A percentile compares a stretch with the other conserved stretches of the same genome.
Evolutionary conservation across 768 basidiomycete species (phyloP).

Genomic region (Clathrus columnatus): DNA sequence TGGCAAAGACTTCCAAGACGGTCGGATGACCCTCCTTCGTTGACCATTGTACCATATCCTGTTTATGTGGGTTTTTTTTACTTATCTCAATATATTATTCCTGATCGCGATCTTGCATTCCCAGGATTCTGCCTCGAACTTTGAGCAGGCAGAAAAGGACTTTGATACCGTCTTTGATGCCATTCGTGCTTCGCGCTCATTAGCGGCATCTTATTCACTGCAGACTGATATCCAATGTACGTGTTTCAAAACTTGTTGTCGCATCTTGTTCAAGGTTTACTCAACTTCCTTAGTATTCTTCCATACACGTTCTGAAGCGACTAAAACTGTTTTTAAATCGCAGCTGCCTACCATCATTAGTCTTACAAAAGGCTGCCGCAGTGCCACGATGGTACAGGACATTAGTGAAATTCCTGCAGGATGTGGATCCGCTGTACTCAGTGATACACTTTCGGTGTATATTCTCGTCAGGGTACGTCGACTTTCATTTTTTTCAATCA

Average conservation of each 20-base stretch:
- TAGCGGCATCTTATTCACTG: conserved; percentile 84
- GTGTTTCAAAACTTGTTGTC: conserved; percentile 16
- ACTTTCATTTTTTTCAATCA: neutral
- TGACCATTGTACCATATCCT: conserved; percentile 87
- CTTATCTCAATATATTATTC: conserved; percentile 1
- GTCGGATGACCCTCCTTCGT: conserved; percentile 71
- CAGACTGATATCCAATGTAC: conserved; percentile 76
- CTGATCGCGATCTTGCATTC: too few species aligned
- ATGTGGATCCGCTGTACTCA: conserved; percentile 78
- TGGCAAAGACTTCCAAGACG: conserved; percentile 94
- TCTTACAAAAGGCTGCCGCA: conserved; percentile 84
- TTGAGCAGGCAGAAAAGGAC: conserved; percentile 64
- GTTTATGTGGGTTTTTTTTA: conserved; percentile 45
- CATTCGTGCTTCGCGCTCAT: conserved; percentile 70
- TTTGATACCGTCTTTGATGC: conserved; percentile 82
- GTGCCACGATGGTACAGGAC: conserved; percentile 55
- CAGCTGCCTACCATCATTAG: conserved; percentile 70
- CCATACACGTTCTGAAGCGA: conserved; percentile 53
- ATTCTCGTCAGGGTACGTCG: conserved; percentile 72
- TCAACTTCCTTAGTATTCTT: conserved; percentile 53
- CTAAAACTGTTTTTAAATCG: conserved; percentile 57
- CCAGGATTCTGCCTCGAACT: conserved; percentile 58
- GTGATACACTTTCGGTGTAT: conserved; percentile 64
- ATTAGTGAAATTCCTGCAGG: conserved; percentile 71
- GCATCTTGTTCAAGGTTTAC: neutral